These are phyloP conservation scores for Phanerodontia chrysosporium DNA, from an alignment of 768 basidiomycete genomes.

Conservation along the genomic window DNA sequence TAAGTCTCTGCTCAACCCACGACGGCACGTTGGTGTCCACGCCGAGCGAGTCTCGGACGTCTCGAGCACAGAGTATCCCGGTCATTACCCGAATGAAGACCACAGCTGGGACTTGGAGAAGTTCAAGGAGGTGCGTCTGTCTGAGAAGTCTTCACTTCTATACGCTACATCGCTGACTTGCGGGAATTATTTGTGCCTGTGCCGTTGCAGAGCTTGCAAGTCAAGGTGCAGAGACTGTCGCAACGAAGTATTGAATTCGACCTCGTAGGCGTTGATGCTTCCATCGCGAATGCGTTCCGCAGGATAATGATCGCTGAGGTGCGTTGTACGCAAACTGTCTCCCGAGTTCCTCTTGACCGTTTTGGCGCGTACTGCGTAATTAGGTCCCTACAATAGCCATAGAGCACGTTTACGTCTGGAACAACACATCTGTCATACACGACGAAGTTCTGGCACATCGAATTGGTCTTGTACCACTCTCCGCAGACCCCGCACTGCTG, in stretches of 20 bases:
- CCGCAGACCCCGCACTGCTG: slow-evolving; percentile 75
- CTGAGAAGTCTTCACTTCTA: not conserved
- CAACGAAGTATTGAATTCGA: slow-evolving; percentile 90
- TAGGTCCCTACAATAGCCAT: slow-evolving; percentile 91
- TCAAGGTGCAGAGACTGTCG: slow-evolving; percentile 76
- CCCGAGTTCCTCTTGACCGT: not conserved
- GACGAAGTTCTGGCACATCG: slow-evolving; percentile 93
- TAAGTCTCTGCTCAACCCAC: slow-evolving; percentile 32
- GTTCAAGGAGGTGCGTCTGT: slow-evolving; percentile 67
- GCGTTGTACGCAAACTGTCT: slow-evolving; percentile 15
- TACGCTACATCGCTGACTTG: not conserved
- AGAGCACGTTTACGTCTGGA: slow-evolving; percentile 88
- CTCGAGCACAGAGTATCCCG: slow-evolving; percentile 87
- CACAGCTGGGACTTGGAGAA: slow-evolving; percentile 74
- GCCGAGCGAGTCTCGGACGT: slow-evolving; percentile 75
- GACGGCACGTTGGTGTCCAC: slow-evolving; percentile 60
- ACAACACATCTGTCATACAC: slow-evolving; percentile 90
- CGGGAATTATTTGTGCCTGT: slow-evolving; percentile 27
- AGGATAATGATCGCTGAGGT: slow-evolving; percentile 95
- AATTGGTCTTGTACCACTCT: slow-evolving; percentile 87
- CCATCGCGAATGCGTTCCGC: slow-evolving; percentile 92
- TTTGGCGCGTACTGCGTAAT: not conserved
- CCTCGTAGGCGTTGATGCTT: slow-evolving; percentile 90
- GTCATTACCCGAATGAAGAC: slow-evolving; percentile 82
- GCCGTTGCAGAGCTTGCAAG: slow-evolving; percentile 63